Base-by-base conservation (phyloP, 208 protist genomes). In the Leishmania amazonensis region DNA sequence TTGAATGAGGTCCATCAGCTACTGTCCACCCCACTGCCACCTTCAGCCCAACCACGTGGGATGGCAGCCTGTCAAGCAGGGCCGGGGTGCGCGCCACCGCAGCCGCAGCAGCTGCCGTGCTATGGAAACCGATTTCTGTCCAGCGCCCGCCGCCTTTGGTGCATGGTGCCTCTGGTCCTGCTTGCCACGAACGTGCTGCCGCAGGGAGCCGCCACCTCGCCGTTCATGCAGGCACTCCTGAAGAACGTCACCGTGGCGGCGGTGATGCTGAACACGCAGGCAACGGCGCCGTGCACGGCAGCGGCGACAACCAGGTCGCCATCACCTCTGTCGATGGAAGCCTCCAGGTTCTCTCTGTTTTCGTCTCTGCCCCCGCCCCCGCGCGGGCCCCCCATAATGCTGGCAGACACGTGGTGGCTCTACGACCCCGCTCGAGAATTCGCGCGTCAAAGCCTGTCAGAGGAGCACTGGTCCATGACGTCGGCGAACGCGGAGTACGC, bases 321-420 rank as follows among this genome's bases (percentile, higher is more conserved):
- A 35, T 77, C 73, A 19, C 35, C 49, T 21, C 21, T 28, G 2
- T 77, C 73, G 11, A 38, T 15, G 31, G 19, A 62, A 19, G 21
- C 53, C 73, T 77, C 73, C 15, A 77, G 17, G 17, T 17, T 62
- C 4, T 77, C 73, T 19, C 76, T 72, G 42, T 40, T 42, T 40
- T 24, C 40, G 38, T 58, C 60, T 7, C 60, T 40, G 2, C 38
- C 53, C 3, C 64, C 28, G 35, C 73, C 53, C 51, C n/a, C 60
- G 21, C 47, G n/a, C 40, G 31, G 67, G 24, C 24, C 40, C 21
- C 70, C 38, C 60, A 31, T 74, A 45, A 74, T 65, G 35, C 73
- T 86, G 24, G 82, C 81, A 3, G 78, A 82, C 51, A 82, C 83
- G 72, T 94, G 90, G 88, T 92, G 88, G 88, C 78, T 90, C n/a